Percentiles rank a stretch among this genome's conserved stretches.
Evolutionary conservation across 176 grass and related monocot genomes (phyloP).

Genomic region (Pontederia crassipes): DNA sequence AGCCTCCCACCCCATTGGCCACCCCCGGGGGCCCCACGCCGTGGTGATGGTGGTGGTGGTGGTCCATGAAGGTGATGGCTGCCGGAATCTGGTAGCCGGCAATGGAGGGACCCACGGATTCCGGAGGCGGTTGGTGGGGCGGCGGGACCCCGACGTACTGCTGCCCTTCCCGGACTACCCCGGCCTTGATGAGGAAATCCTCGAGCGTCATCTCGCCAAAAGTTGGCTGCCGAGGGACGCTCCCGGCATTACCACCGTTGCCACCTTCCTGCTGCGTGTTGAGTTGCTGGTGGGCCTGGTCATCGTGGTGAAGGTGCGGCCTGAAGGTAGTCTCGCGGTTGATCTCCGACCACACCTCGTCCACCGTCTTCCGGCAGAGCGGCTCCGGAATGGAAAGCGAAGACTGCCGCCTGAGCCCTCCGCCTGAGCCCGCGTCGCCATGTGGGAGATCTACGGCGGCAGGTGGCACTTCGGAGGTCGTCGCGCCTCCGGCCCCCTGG

Average conservation of each 20-base stretch:
- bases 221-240: slow-evolving; percentile 31
- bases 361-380: slow-evolving; percentile 72
- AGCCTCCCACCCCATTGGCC: not conserved
- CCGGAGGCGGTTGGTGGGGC: not conserved
- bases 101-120: not conserved
- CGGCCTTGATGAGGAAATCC: slow-evolving; percentile 78
- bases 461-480: not conserved
- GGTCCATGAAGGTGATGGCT: slow-evolving; percentile 8
- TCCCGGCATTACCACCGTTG: not conserved
- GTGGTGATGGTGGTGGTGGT: slow-evolving; percentile 20
- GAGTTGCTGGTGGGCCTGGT: slow-evolving; percentile 12
- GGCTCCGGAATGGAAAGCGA: slow-evolving; percentile 49
- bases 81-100: slow-evolving; percentile 4
- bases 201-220: slow-evolving; percentile 92
- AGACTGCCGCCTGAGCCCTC: slow-evolving; percentile 40
- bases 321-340: slow-evolving; percentile 10
- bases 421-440: not conserved
- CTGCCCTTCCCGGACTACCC: slow-evolving; percentile 41
- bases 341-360: slow-evolving; percentile 91
- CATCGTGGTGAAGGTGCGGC: not conserved
- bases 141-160: not conserved
- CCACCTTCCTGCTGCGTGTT: no score
- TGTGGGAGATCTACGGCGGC: not conserved
- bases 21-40: slow-evolving; percentile 23
- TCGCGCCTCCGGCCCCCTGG: not conserved